Evolutionary conservation across 2,329 filamentous ascomycete species (phyloP), one percentile per base, ranked within the genome.

Genomic region (Fusarium sp.): DNA sequence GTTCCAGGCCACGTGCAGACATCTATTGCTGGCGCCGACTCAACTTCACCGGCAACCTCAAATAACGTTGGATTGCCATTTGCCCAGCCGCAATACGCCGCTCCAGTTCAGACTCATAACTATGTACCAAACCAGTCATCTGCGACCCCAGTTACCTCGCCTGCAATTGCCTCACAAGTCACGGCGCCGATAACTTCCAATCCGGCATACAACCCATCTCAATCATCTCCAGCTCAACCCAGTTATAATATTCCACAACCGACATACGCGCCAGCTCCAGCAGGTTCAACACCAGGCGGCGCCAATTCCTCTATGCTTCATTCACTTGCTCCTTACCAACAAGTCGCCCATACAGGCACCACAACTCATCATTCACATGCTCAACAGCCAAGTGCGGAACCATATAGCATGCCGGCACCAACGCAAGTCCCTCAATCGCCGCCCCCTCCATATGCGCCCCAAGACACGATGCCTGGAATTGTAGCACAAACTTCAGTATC

Each of bases 391-490:
- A 60, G 24, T 11, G 64, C 56, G 29, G 56, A 58, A 30, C 52
- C 72, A 15, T 58, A 60, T 32, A 30, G 54, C 11, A 41, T 29
- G 16, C 53, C 54, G 16, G 27, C 52, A 11, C 47, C 60, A 30
- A 27, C 45, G 13, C 25, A 56, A n/a, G 60, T 53, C 20, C 65
- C 72, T 13, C 65, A 67, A 30, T 74, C 72, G 27, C 74, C 74
- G 12, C 74, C 72, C 15, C 74, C 74, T 51, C 71, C 74, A 6
- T 76, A 76, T 60, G 60, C 58, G 25, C 64, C 60, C n/a, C 71
- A 72, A 29, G 54, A 58, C 18, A 32, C 20, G 12, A 51, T 55
- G 11, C 32, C 41, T 41, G 51, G 69, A 27, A 65, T 63, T 22
- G 71, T 48, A 49, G 53, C 64, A 20, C 67, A 72, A 12, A 62